Conservation (phyloP, 2,329 filamentous ascomycete genomes). For the Harringtonia lauricola region DNA sequence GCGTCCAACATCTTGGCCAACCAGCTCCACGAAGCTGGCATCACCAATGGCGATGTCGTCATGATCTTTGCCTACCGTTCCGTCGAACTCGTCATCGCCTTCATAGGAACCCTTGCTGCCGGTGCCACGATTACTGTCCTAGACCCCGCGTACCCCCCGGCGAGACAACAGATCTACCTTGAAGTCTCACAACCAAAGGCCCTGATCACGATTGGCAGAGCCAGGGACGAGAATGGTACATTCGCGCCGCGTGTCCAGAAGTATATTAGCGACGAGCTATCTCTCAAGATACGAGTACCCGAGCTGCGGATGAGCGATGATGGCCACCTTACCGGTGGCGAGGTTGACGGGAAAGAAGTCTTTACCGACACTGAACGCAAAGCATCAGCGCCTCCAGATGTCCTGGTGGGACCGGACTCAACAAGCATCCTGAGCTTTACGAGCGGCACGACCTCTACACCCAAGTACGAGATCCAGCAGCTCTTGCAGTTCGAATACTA, state of each 20-base stretch:
- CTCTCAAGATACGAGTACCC: slow-evolving; percentile 68
- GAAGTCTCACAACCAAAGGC: slow-evolving; percentile 67
- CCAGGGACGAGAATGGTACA: slow-evolving; percentile 36
- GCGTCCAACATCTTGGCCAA: slow-evolving; percentile 72
- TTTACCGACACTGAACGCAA: slow-evolving; percentile 32
- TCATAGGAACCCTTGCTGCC: slow-evolving; percentile 60
- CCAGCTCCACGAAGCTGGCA: slow-evolving; percentile 62
- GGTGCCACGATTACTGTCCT: slow-evolving; percentile 56
- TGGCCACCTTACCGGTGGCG: slow-evolving; percentile 50
- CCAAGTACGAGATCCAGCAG: slow-evolving; percentile 36
- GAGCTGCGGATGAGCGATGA: slow-evolving; percentile 55
- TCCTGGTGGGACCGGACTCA: slow-evolving; percentile 78
- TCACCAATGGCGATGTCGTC: slow-evolving; percentile 73
- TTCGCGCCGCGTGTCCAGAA: slow-evolving; percentile 35
- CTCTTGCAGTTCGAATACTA: background rate
- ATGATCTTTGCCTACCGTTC: slow-evolving; percentile 81
- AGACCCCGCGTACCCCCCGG: slow-evolving; percentile 73
- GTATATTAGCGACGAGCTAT: slow-evolving; percentile 52
- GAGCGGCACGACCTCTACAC: slow-evolving; percentile 63
- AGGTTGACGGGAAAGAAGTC: slow-evolving; percentile 46
- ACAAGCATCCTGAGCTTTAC: slow-evolving; percentile 67
- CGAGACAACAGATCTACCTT: slow-evolving; percentile 71
- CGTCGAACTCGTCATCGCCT: slow-evolving; percentile 54
- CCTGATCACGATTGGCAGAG: slow-evolving; percentile 59
- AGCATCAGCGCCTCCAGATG: slow-evolving; percentile 43